Percentiles rank a stretch among this genome's conserved stretches.
phyloP scores from a whole-genome alignment of 1,284 basidiomycete genomes.

The Apiotrichum gamsii region DNA sequence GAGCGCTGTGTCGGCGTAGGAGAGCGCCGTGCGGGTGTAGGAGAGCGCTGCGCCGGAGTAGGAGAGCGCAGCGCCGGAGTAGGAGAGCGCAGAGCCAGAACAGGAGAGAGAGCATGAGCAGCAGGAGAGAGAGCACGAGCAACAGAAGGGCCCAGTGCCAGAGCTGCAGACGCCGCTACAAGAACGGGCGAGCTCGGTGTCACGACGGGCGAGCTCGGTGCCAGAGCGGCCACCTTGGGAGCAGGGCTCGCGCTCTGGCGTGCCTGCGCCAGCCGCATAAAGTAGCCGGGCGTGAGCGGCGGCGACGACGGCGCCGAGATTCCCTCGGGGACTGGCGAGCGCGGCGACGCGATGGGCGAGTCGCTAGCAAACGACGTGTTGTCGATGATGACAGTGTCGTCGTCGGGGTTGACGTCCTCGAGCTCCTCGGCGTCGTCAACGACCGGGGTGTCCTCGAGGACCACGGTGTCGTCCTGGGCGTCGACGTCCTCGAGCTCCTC shows the following conservation, averaged over 20 bases:
- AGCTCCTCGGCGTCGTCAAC: neutral
- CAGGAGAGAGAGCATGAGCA: neutral
- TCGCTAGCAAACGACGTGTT: neutral
- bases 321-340: neutral
- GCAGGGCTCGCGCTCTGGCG: neutral
- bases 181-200: too few relatives aligned
- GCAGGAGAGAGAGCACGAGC: neutral
- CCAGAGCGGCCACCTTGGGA: neutral
- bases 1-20: too few relatives aligned
- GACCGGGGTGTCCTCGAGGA: neutral
- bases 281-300: too few relatives aligned
- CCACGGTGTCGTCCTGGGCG: constrained; percentile 1
- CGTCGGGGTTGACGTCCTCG: constrained; percentile 1
- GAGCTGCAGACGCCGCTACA: too few relatives aligned
- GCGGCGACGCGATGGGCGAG: neutral
- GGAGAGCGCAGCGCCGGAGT: too few relatives aligned
- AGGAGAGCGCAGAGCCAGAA: too few relatives aligned
- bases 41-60: too few relatives aligned
- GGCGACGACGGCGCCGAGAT: neutral
- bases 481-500: neutral
- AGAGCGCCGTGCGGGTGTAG: too few relatives aligned
- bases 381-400: constrained; percentile 3
- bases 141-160: too few relatives aligned
- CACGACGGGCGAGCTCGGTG: neutral
- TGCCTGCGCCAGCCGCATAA: too few relatives aligned